Base-by-base conservation (phyloP, 306 rosid species). In the Senna siamea region DNA sequence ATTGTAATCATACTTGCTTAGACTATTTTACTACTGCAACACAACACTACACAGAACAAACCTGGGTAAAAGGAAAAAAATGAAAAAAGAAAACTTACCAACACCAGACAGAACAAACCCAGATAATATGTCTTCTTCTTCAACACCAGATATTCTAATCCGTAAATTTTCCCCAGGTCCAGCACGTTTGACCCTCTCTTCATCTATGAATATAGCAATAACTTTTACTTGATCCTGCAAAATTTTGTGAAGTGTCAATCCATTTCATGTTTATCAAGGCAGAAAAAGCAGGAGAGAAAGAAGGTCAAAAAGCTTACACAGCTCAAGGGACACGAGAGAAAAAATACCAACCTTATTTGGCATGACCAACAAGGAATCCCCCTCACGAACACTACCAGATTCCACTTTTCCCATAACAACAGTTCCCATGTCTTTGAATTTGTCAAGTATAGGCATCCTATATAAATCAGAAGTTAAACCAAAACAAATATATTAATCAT, bases 81-180 rank as follows among this genome's bases (percentile, higher is more conserved):
- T 7, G 11, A 38, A 18, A 4, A 14, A 62, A 11, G 20, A 47
- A 53, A 48, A 55, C 87, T 74, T 87, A 92, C 99, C 96, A 79
- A 86, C 81, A 83, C 98, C 87, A 3, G 96, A 88, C 72, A 95
- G 79, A 57, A 95, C 84, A 55, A 95, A 95, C 66, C 99, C 99
- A 20, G 96, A 19, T 70, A 69, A 23, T 53, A 95, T 80, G 65
- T 92, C 98, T 60, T 92, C 98, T 55, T 95, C 99, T 48, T 95
- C 99, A 23, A 90, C 69, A 65, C 97, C 97, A 17, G 99, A 80
- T 69, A 95, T 7, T 79, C 95, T 89, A 81, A 95, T 73, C 74
- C 99, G 89, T 65, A 95, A 82, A 79, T 95, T 95, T 86, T 95
- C 98, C 62, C 99, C 98, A n/a, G 99, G 99, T 62, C 97, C 98